Evolutionary conservation across 352 stramenopile species (phyloP).

Genomic region (Plasmopara halstedii): DNA sequence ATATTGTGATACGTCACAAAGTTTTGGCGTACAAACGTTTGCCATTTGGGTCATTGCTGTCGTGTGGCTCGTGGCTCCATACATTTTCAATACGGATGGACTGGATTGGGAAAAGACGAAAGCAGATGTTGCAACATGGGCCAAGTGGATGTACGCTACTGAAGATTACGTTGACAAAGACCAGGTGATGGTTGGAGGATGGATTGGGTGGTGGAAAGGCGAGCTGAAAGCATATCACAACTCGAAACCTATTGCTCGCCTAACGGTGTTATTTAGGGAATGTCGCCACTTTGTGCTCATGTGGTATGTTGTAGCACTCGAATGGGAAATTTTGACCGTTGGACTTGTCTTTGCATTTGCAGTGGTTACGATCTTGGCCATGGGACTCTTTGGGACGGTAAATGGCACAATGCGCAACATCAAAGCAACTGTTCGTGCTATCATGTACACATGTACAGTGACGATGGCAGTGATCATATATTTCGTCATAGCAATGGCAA

Average conservation of each 20-base stretch:
- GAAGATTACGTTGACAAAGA: slow-evolving; percentile 62
- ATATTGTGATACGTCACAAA: slow-evolving; percentile 66
- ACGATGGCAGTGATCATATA: slow-evolving; percentile 30
- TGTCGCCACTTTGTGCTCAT: slow-evolving; percentile 75
- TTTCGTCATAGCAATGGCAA: slow-evolving; percentile 38
- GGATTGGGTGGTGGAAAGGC: slow-evolving; percentile 81
- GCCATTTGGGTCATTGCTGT: slow-evolving; percentile 71
- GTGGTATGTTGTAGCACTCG: slow-evolving; percentile 78
- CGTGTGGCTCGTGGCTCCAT: slow-evolving; percentile 67
- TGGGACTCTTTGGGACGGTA: slow-evolving; percentile 38
- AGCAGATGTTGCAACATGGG: slow-evolving; percentile 60
- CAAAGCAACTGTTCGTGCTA: slow-evolving; percentile 35
- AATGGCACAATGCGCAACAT: slow-evolving; percentile 26
- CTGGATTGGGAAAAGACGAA: slow-evolving; percentile 83
- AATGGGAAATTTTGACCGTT: slow-evolving; percentile 46
- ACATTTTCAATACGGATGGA: slow-evolving; percentile 83
- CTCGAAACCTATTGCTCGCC: slow-evolving; percentile 52
- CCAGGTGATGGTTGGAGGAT: slow-evolving; percentile 54
- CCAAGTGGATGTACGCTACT: slow-evolving; percentile 75
- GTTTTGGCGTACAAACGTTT: slow-evolving; percentile 75
- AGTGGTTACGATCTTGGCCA: slow-evolving; percentile 42
- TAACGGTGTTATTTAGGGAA: slow-evolving; percentile 73
- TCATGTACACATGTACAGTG: slow-evolving; percentile 43
- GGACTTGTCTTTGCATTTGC: slow-evolving; percentile 48
- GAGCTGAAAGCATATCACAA: slow-evolving; percentile 71